phyloP scores from a whole-genome alignment of 1,284 basidiomycete species.

The Ustilago shanxiensis region DNA sequence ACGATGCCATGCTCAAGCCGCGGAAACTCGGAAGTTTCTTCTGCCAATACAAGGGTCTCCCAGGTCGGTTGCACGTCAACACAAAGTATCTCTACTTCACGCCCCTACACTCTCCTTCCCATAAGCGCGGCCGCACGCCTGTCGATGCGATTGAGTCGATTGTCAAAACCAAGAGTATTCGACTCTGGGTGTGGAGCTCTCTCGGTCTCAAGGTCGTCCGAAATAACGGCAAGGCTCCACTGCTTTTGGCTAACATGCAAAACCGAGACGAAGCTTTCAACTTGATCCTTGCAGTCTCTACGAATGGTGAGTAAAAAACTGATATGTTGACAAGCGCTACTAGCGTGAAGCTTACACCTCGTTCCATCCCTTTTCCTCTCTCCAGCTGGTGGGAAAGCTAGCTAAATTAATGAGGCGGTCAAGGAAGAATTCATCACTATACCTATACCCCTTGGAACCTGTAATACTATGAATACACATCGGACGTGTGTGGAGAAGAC shows the following conservation, averaged over 20 bases:
- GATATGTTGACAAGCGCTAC: background rate
- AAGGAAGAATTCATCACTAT: background rate
- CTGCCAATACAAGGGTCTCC: constrained; percentile 67
- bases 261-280: constrained; percentile 69
- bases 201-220: constrained; percentile 63
- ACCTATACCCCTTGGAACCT: constrained; percentile 5
- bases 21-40: constrained; percentile 67
- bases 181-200: constrained; percentile 63
- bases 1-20: constrained; percentile 49
- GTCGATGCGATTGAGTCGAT: constrained; percentile 61
- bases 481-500: background rate
- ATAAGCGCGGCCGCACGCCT: constrained; percentile 56
- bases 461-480: background rate
- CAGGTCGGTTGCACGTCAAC: constrained; percentile 66
- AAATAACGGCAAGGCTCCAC: constrained; percentile 53
- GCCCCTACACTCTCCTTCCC: constrained; percentile 58
- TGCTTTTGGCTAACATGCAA: constrained; percentile 63
- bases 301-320: constrained; percentile 20
- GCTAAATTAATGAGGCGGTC: background rate
- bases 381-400: constrained; percentile 23
- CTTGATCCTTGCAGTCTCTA: constrained; percentile 61
- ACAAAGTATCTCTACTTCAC: constrained; percentile 64
- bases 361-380: background rate
- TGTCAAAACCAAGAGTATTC: constrained; percentile 65
- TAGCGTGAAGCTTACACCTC: background rate